These are phyloP conservation scores for Pichia insulana DNA, from an alignment of 805 yeast species.

Conservation along the genomic window DNA sequence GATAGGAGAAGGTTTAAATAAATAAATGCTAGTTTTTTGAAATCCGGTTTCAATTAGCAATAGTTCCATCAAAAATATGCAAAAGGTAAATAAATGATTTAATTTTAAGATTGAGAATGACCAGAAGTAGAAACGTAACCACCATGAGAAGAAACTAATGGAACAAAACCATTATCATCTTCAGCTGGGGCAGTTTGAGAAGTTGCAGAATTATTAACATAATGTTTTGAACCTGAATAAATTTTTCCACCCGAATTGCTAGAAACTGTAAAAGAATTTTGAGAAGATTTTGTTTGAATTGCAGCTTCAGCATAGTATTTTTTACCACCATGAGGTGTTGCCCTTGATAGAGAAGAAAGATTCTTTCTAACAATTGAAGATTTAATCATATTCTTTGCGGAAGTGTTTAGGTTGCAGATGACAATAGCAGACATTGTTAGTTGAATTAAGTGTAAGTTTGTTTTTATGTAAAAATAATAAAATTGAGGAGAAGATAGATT, in stretches of 20 bases:
- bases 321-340: constrained; percentile 18
- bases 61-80: too few species aligned
- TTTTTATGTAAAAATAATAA: too few species aligned
- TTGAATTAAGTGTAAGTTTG: neutral
- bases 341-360: constrained; percentile 21
- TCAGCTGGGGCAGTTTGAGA: constrained; percentile 2
- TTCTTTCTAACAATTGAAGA: constrained; percentile 14
- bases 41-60: too few species aligned
- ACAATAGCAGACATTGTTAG: constrained; percentile 21
- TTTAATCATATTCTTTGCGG: constrained; percentile 21
- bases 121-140: constrained; percentile 9
- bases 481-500: too few species aligned
- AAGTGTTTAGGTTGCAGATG: constrained; percentile 21
- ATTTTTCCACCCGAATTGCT: constrained; percentile 25
- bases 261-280: constrained; percentile 16
- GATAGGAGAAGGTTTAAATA: too few species aligned
- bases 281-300: constrained; percentile 11
- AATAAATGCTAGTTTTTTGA: too few species aligned
- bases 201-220: constrained; percentile 18
- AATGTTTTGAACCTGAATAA: neutral
- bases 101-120: constrained; percentile 1
- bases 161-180: constrained; percentile 4
- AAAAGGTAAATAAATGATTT: too few species aligned
- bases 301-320: constrained; percentile 16
- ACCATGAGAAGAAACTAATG: constrained; percentile 15